phyloP scores from a whole-genome alignment of 345 rosid species.

The Lepidium sativum region DNA sequence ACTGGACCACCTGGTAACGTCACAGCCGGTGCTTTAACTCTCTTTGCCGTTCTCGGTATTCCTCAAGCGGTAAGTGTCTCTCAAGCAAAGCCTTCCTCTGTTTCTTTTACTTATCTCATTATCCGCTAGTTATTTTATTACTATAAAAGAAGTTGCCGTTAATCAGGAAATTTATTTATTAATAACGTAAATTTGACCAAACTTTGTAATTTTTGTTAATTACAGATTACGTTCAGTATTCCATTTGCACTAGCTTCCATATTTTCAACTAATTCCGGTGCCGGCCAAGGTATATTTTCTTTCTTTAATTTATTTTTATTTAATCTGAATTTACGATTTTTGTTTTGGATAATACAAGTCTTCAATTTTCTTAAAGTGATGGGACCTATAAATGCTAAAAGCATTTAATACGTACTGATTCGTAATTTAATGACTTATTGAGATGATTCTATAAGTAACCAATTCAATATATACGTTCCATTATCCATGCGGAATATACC shows the following conservation, averaged over 20 bases:
- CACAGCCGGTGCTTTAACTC: constrained; percentile 46
- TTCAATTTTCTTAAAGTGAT: constrained; percentile 16
- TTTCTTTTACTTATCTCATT: neutral
- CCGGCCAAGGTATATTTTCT: constrained; percentile 67
- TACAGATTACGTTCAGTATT: constrained; percentile 71
- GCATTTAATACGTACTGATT: constrained; percentile 4
- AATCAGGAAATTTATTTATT: neutral
- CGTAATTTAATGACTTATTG: constrained; percentile 6
- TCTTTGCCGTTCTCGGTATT: constrained; percentile 64
- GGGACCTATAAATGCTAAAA: constrained; percentile 1
- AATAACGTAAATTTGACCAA: neutral
- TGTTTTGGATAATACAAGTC: constrained; percentile 21
- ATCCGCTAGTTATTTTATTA: neutral
- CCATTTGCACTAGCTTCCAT: constrained; percentile 95
- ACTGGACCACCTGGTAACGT: constrained; percentile 39
- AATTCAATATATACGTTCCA: neutral
- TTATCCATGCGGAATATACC: neutral
- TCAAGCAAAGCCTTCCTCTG: neutral
- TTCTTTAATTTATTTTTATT: neutral
- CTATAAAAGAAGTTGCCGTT: neutral
- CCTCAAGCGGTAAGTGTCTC: constrained; percentile 57
- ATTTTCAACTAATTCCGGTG: constrained; percentile 44
- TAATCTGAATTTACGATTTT: neutral
- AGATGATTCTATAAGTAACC: constrained; percentile 15
- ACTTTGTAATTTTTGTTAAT: neutral